Evolutionary conservation across 768 basidiomycete genomes (phyloP), one percentile per base, ranked within the genome.

Genomic region (Amyloporia xantha): DNA sequence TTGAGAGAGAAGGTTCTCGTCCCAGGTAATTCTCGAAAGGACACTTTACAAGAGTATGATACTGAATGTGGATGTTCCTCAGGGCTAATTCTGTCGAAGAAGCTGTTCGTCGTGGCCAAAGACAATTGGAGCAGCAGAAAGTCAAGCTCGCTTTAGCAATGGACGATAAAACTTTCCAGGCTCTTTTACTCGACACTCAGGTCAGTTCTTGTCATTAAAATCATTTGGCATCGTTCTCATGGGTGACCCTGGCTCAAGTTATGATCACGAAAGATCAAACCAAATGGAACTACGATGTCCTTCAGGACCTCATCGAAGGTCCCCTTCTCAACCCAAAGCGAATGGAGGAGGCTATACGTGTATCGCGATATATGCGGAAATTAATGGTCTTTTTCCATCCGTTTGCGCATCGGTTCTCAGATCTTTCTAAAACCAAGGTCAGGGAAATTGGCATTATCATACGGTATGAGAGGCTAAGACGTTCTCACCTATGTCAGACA

Each of bases 381-480:
- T 69, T 99, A n/a, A 83, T 95, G 74, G 77, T 82, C 0, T 98
- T 98, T 70, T 97, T 87, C 62, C 87, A 95, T 61, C 96, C 96
- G 1, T 86, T 90, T 62, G 84, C 73, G 49, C 85, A 85, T 65
- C 81, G 89, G 13, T 98, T 96, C 65, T 87, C 89, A 2, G 86
- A 91, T 56, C 73, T 97, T 59, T 77, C 78, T 20, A 77, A 78
- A 54, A 82, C 74, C 37, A 83, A 81, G 64, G 93, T 77, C 47
- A n/a, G 48, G 19, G 1, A 1, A 7, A 6, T 17, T n/a, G n/a
- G n/a, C 23, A n/a, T n/a, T n/a, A n/a, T n/a, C n/a, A n/a, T n/a
- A n/a, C n/a, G n/a, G n/a, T n/a, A n/a, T n/a, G n/a, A n/a, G n/a
- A n/a, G n/a, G n/a, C n/a, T n/a, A n/a, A n/a, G n/a, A n/a, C n/a